These are phyloP conservation scores for Trichocladium uniseriatum DNA, from an alignment of 495 filamentous ascomycete genomes.

Conservation along the genomic window DNA sequence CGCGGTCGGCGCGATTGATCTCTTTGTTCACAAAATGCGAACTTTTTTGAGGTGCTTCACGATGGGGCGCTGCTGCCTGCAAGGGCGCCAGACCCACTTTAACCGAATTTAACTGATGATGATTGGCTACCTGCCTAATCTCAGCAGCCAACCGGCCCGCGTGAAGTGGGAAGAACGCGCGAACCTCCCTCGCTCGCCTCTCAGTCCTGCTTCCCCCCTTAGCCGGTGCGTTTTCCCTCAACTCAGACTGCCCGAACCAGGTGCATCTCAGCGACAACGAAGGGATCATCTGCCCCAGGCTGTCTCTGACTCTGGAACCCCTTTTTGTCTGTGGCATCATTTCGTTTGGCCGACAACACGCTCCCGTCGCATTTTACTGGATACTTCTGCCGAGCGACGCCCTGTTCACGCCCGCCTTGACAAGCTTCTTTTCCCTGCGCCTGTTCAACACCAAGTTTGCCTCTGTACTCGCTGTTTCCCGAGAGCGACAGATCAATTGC, in stretches of 20 bases:
- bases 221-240: neutral
- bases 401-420: neutral
- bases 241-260: neutral
- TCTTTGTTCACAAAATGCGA: conserved; percentile 1
- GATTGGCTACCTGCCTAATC: conserved; percentile 3
- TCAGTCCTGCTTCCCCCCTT: neutral
- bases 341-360: neutral
- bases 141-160: conserved; percentile 9
- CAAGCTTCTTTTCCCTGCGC: neutral
- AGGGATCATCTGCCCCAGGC: neutral
- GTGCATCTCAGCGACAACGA: neutral
- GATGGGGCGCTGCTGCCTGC: conserved; percentile 25
- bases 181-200: conserved; percentile 7
- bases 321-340: neutral
- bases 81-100: conserved; percentile 4
- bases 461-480: no score
- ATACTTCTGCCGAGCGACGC: neutral
- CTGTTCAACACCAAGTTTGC: neutral
- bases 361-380: neutral
- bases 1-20: conserved; percentile 8
- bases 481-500: neutral
- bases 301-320: neutral
- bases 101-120: neutral
- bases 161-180: conserved; percentile 14
- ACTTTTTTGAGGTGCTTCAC: conserved; percentile 28